These are phyloP conservation scores for Stellera chamaejasme DNA, from an alignment of 345 rosid species.

Conservation along the genomic window DNA sequence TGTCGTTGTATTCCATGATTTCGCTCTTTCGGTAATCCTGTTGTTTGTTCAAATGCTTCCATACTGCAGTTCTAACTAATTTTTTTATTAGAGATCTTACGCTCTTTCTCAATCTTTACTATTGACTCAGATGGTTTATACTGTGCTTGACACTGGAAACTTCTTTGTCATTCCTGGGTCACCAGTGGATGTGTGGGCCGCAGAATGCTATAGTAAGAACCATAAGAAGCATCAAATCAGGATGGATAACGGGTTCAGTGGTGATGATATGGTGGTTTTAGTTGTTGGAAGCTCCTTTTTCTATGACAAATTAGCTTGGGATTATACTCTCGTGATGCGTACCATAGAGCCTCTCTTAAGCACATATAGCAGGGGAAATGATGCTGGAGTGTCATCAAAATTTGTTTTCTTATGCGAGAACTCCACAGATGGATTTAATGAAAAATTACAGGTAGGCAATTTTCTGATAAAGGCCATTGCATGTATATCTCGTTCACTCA, in stretches of 20 bases:
- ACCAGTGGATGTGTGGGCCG: slow-evolving; percentile 86
- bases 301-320: slow-evolving; percentile 75
- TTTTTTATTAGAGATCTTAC: slow-evolving; percentile 15
- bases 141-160: slow-evolving; percentile 90
- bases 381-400: slow-evolving; percentile 48
- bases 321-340: slow-evolving; percentile 77
- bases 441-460: slow-evolving; percentile 64
- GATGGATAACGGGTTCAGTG: slow-evolving; percentile 42
- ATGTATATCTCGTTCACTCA: too few species aligned
- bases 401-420: slow-evolving; percentile 83
- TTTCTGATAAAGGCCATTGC: slow-evolving; percentile 10
- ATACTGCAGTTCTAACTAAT: not conserved
- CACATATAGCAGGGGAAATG: slow-evolving; percentile 65
- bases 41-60: slow-evolving; percentile 3
- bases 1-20: slow-evolving; percentile 76
- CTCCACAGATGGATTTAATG: slow-evolving; percentile 55
- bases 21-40: slow-evolving; percentile 60
- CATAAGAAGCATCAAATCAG: slow-evolving; percentile 56
- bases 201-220: slow-evolving; percentile 55
- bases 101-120: slow-evolving; percentile 23
- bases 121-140: slow-evolving; percentile 76
- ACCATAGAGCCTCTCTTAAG: slow-evolving; percentile 68
- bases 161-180: slow-evolving; percentile 95
- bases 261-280: slow-evolving; percentile 64
- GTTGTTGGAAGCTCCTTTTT: slow-evolving; percentile 84